Percentiles rank a stretch among this genome's conserved stretches.
phyloP scores from a whole-genome alignment of 2,329 filamentous ascomycete species.

The Alternaria panax region DNA sequence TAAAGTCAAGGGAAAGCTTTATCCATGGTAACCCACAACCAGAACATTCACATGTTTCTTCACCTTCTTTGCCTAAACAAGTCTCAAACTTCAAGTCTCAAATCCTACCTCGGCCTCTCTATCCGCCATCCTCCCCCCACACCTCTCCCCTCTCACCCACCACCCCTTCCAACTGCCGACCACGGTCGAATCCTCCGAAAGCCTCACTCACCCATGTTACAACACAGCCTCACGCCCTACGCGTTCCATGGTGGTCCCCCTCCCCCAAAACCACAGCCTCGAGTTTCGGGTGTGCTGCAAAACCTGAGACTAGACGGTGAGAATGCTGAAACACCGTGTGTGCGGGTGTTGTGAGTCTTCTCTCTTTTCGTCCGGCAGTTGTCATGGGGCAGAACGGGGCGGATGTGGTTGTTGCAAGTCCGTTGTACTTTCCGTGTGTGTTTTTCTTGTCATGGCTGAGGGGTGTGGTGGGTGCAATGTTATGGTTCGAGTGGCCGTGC shows the following conservation, averaged over 20 bases:
- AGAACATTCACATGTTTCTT: neutral
- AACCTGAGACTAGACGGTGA: conserved; percentile 1
- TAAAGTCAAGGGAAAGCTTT: neutral
- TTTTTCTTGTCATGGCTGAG: too few species aligned
- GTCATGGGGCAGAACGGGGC: neutral
- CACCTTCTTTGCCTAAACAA: neutral
- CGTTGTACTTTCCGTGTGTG: neutral
- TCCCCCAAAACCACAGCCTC: neutral
- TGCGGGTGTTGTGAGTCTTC: neutral
- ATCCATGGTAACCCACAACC: neutral
- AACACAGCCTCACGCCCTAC: neutral
- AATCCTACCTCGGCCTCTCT: neutral
- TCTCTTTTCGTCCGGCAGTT: neutral
- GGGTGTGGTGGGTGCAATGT: neutral
- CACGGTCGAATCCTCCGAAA: neutral
- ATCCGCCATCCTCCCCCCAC: too few species aligned
- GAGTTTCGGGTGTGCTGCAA: neutral
- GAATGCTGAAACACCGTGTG: neutral
- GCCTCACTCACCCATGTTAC: neutral
- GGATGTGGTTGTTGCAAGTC: neutral
- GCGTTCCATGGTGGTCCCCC: neutral
- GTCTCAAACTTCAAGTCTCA: too few species aligned
- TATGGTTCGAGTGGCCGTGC: neutral
- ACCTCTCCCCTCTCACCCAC: too few species aligned
- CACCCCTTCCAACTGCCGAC: neutral